Percentiles rank a stretch among this genome's conserved stretches.
phyloP scores from a whole-genome alignment of 495 filamentous ascomycete species.

The Annulohypoxylon moriforme region DNA sequence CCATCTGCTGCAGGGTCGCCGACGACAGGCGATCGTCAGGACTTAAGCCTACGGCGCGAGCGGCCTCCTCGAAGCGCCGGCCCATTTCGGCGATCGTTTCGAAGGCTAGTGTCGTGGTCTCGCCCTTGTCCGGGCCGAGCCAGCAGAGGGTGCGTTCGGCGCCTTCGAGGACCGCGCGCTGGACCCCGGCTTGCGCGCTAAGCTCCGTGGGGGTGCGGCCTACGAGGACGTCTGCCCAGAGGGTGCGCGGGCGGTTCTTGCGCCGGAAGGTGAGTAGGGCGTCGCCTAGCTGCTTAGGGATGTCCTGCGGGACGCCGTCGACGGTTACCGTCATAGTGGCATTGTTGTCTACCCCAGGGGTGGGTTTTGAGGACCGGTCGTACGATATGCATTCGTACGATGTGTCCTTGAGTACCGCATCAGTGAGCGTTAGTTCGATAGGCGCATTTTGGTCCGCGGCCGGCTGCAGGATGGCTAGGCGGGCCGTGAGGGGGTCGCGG shows the following conservation, averaged over 20 bases:
- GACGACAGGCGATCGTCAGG: not conserved
- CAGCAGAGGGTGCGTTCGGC: conserved; percentile 46
- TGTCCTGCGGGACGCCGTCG: conserved; percentile 25
- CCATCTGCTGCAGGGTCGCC: conserved; percentile 22
- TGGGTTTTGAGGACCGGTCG: conserved; percentile 28
- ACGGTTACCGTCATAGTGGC: conserved; percentile 14
- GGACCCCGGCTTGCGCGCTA: conserved; percentile 19
- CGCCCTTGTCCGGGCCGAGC: conserved; percentile 32
- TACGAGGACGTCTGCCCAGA: conserved; percentile 45
- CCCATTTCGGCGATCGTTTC: conserved; percentile 35
- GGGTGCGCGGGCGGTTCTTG: conserved; percentile 34
- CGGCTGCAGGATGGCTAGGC: conserved; percentile 39
- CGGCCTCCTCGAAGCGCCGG: conserved; percentile 29
- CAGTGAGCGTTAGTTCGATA: conserved; percentile 34
- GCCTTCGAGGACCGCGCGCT: conserved; percentile 29
- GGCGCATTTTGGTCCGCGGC: conserved; percentile 29
- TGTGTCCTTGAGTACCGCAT: conserved; percentile 32
- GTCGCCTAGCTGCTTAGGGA: conserved; percentile 33
- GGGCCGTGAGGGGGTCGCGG: conserved; percentile 3
- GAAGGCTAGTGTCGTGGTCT: conserved; percentile 26
- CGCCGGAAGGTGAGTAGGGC: conserved; percentile 43
- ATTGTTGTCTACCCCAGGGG: not conserved
- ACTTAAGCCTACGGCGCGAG: conserved; percentile 7
- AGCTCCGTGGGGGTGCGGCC: conserved; percentile 41
- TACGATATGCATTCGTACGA: conserved; percentile 47